Conservation (phyloP, 768 basidiomycete species). For the Grammothele lineata region DNA sequence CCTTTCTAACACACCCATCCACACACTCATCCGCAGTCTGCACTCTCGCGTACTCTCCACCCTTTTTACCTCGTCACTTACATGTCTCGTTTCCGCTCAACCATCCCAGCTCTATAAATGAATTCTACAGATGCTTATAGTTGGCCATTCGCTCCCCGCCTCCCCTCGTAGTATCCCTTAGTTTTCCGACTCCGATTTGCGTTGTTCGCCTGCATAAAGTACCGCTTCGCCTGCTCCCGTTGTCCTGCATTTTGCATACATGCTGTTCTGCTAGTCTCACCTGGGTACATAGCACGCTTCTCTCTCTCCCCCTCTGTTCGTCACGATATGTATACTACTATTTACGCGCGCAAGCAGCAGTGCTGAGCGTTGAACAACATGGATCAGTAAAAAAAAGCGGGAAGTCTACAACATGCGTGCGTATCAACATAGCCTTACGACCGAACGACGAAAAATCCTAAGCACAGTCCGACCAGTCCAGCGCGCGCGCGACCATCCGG, state of each 20-base stretch:
- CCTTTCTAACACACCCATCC: conserved; percentile 19
- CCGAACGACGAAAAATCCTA: conserved; percentile 5
- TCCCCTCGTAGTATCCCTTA: conserved; percentile 14
- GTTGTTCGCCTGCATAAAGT: conserved; percentile 23
- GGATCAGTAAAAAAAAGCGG: conserved; percentile 15
- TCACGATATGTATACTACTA: conserved; percentile 20
- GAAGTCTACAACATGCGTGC: conserved; percentile 18
- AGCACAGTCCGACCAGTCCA: neutral
- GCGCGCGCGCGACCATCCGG: too few relatives aligned
- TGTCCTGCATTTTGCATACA: conserved; percentile 30
- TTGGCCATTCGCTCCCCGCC: conserved; percentile 9
- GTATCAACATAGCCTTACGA: conserved; percentile 16
- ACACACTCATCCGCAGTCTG: neutral
- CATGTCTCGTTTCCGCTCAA: conserved; percentile 10
- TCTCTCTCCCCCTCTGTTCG: conserved; percentile 20
- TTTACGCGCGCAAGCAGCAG: conserved; percentile 14
- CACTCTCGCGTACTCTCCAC: conserved; percentile 15
- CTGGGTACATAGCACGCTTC: conserved; percentile 25
- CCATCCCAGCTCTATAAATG: conserved; percentile 19
- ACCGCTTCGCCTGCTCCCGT: conserved; percentile 20
- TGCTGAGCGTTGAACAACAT: conserved; percentile 16
- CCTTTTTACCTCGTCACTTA: conserved; percentile 7
- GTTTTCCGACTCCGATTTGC: conserved; percentile 12
- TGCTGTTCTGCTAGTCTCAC: conserved; percentile 27
- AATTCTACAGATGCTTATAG: conserved; percentile 22